Evolutionary conservation across 2,329 filamentous ascomycete species (phyloP), one percentile per base, ranked within the genome.

Genomic region (Hortaea sp.): DNA sequence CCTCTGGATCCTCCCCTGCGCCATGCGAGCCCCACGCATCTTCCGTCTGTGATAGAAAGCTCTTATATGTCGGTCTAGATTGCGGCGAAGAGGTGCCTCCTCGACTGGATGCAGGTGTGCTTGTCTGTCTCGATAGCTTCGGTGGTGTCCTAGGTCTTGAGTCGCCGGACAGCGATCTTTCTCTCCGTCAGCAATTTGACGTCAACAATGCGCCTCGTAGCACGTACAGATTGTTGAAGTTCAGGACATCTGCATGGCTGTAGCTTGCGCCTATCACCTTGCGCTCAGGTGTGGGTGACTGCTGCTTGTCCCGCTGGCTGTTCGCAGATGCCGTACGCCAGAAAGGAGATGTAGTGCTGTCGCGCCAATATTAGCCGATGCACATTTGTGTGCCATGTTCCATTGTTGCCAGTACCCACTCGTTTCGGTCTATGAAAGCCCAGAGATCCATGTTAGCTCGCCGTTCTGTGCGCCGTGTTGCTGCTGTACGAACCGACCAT

Each of bases 201-300:
- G 6, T 38, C 32, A 5, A n/a, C n/a, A 11, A 42, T 20, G 7
- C 12, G 12, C 7, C 42, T 44, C 42, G 11, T 30, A 34, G 38
- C n/a, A 13, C 77, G 55, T 76, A 92, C 87, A 90, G 59, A 29
- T 81, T 79, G 61, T 88, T 86, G 61, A 90, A 84, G 67, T 90
- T 94, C 58, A 95, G 75, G 62, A 95, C 87, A 69, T 97, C 89
- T 29, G 90, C 87, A 67, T 98, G 92, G 10, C 92, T 97, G 65
- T 98, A 98, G 40, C 89, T 84, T 47, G 92, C 92, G 56, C 92
- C 92, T 49, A 97, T 85, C 32, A 98, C 85, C 51, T 90, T 78
- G 59, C 43, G 81, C 70, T 57, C 70, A 63, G 56, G 71, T 78
- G 54, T 30, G 13, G 68, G 71, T 73, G 68, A 63, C 49, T 67